Percentiles rank a stretch among this genome's conserved stretches.
phyloP scores from a whole-genome alignment of 495 filamentous ascomycete species.

The Thozetella sp. region DNA sequence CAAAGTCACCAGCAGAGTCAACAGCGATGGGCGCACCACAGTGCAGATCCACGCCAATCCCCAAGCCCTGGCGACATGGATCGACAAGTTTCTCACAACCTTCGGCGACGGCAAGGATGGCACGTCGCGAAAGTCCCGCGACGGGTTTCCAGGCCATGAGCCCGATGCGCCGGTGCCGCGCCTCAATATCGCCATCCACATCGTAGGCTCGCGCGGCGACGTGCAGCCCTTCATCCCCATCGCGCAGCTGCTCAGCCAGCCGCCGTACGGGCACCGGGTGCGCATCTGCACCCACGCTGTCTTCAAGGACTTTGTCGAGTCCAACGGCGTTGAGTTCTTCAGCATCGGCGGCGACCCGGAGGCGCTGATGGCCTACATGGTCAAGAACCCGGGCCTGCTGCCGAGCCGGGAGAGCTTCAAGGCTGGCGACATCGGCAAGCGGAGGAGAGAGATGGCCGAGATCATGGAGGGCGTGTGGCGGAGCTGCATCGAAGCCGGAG shows the following conservation, averaged over 20 bases:
- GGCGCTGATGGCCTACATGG: constrained; percentile 81
- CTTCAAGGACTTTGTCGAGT: constrained; percentile 69
- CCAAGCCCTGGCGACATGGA: constrained; percentile 35
- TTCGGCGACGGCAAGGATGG: no score
- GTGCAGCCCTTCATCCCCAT: constrained; percentile 77
- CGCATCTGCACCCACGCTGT: constrained; percentile 69
- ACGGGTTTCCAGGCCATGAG: no score
- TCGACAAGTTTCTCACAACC: constrained; percentile 36
- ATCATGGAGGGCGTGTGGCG: constrained; percentile 66
- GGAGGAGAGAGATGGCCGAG: constrained; percentile 61
- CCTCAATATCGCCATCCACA: constrained; percentile 78
- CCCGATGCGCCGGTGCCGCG: no score
- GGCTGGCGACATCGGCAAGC: constrained; percentile 62
- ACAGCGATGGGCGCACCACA: constrained; percentile 11
- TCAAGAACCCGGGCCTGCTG: constrained; percentile 75
- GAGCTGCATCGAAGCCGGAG: constrained; percentile 56
- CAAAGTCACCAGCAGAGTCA: constrained; percentile 7
- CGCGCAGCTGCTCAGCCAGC: constrained; percentile 67
- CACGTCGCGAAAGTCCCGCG: no score
- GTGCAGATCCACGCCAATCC: constrained; percentile 24
- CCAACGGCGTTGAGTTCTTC: constrained; percentile 71
- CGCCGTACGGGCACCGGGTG: constrained; percentile 69
- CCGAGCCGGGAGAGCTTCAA: constrained; percentile 66
- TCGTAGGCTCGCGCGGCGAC: constrained; percentile 76
- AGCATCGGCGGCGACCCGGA: constrained; percentile 71